Evolutionary conservation across 1,284 basidiomycete genomes (phyloP), one percentile per base, ranked within the genome.

Genomic region (Sanghuangporus baumii): DNA sequence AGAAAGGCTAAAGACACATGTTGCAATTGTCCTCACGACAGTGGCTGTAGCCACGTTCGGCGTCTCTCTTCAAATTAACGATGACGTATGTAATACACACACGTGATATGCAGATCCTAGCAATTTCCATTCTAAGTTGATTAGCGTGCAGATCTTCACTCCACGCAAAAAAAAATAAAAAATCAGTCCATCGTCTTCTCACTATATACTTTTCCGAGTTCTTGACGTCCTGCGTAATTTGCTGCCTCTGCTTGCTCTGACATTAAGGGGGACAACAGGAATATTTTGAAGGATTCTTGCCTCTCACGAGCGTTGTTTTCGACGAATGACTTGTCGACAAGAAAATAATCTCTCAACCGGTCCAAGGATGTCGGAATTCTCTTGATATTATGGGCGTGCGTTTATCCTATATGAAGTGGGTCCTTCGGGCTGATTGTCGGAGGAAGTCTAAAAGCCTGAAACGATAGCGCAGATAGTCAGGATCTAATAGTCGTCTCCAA

Each of bases 391-490:
- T 46, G 43, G 43, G 43, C 43, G 43, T 18, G 20, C 43, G 5
- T n/a, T n/a, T 41, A 41, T 18, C 43, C 16, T 46, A 14, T 16
- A 54, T 18, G 11, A 37, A n/a, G 31, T 11, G 26, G 52, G 37
- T 54, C 52, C 31, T 37, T n/a, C 11, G 31, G 14, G 52, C 31
- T 34, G 52, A 54, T 54, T 36, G 26, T 37, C 52, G 52, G 55
- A 20, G 43, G 12, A 57, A 57, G 55, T 57, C 26, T 46, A 57
- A 54, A 54, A 31, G 52, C 38, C 43, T 18, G 55, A 57, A 57
- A 26, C 23, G 57, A 58, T 58, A 43, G 41, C 57, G 43, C 57
- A 58, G 46, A 58, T 58, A 58, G 46, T 37, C 43, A 48, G 57
- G 57, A 37, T 20, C 18, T 48, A 47, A 16, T 31, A 18, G 57